phyloP scores from a whole-genome alignment of 805 yeast genomes.

The Yarrowia porcina region DNA sequence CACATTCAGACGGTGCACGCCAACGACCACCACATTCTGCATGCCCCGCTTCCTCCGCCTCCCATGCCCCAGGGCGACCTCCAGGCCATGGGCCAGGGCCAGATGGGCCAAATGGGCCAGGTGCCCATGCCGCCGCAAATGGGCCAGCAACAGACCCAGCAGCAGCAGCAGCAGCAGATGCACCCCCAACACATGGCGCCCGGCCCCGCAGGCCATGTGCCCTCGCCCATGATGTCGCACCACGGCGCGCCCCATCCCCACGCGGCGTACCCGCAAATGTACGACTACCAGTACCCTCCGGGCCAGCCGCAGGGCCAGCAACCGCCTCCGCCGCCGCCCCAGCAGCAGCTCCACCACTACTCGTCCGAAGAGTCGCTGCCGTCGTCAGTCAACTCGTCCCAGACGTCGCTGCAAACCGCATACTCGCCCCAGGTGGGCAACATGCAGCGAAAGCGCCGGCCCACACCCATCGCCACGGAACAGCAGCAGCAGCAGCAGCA shows the following conservation, averaged over 20 bases:
- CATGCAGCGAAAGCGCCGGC: constrained; percentile 27
- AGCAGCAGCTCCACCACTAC: constrained; percentile 26
- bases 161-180: background rate
- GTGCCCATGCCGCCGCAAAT: background rate
- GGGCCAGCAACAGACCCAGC: background rate
- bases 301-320: constrained; percentile 21
- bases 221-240: constrained; percentile 19
- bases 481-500: constrained; percentile 25
- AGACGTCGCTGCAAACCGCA: constrained; percentile 19
- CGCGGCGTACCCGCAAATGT: constrained; percentile 19
- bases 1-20: constrained; percentile 85
- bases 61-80: constrained; percentile 27
- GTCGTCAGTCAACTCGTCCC: constrained; percentile 20
- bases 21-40: constrained; percentile 42
- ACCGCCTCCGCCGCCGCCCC: background rate
- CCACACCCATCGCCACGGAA: constrained; percentile 26
- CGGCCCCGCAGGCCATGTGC: background rate
- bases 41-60: constrained; percentile 31
- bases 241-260: constrained; percentile 6
- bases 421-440: constrained; percentile 22
- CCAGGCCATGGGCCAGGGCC: constrained; percentile 4
- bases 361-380: constrained; percentile 18
- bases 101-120: background rate
- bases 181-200: constrained; percentile 1
- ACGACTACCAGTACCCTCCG: constrained; percentile 22